These are phyloP conservation scores for Lanmaoa rubissima DNA, from an alignment of 768 basidiomycete species.

Conservation along the genomic window DNA sequence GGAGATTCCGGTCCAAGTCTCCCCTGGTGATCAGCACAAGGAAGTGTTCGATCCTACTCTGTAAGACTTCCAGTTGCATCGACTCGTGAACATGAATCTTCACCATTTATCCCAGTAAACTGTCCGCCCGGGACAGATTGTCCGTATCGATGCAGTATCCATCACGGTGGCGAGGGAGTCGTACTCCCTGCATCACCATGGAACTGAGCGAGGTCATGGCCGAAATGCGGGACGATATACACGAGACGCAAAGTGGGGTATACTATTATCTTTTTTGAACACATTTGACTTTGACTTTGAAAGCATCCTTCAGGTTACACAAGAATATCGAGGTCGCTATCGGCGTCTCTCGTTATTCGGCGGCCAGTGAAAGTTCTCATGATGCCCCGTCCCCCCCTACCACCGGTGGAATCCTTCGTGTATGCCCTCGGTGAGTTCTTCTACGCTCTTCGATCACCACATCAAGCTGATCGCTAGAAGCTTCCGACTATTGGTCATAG, in stretches of 20 bases:
- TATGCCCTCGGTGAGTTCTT: neutral
- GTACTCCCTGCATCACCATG: neutral
- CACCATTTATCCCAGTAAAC: neutral
- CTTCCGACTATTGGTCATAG: neutral
- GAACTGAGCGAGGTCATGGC: neutral
- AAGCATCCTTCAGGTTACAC: neutral
- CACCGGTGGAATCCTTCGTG: neutral
- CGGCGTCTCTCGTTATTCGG: neutral
- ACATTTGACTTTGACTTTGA: neutral
- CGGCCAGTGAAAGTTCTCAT: no score
- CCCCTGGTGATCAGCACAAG: neutral
- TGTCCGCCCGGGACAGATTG: neutral
- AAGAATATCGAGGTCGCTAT: neutral
- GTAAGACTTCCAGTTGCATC: neutral
- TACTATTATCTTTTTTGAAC: neutral
- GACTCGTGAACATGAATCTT: no score
- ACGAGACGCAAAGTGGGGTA: neutral
- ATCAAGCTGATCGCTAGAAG: neutral
- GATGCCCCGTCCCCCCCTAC: neutral
- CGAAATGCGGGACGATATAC: neutral
- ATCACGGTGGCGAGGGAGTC: no score
- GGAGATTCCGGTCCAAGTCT: neutral
- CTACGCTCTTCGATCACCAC: no score
- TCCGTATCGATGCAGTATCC: neutral
- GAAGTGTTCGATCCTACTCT: neutral